Base-by-base conservation (phyloP, 192 early-diverging fungal genomes). In the Cetraspora pellucida region DNA sequence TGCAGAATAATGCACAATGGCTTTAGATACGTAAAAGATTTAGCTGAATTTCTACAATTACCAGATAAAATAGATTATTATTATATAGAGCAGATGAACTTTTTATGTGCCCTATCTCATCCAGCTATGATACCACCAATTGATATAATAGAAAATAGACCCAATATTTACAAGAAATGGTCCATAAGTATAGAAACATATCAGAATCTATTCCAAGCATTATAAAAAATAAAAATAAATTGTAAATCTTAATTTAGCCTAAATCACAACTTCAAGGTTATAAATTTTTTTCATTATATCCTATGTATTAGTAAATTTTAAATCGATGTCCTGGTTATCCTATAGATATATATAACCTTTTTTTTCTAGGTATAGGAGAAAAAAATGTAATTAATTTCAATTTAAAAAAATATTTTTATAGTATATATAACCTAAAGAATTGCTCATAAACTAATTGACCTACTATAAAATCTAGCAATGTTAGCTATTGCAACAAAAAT, bases 401-500 rank as follows among this genome's bases (percentile, higher is more conserved):
- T 37, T 37, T 37, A 5, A 37, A 37, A 37, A 37, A 58, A 11
- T 21, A 46, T 69, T 21, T 69, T 45, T 49, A 69, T 47, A 69
- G 30, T 69, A 16, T 23, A 49, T 69, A 69, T 46, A 69, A 69
- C 45, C 19, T 69, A 46, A 69, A 23, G 16, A 45, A 69, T 69
- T 23, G 4, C 8, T 23, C 19, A 69, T 69, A 69, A 69, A 23
- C 45, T 44, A 69, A 37, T 69, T 31, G 63, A 46, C 67, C 45
- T 69, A 46, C 5, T 37, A 69, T 46, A 46, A 69, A 4, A 46
- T 69, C 46, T 19, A 23, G 19, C 5, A 10, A 69, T 69, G 67
- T 69, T 43, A 69, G 44, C 67, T 2, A 45, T 69, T 21, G 17
- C 45, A 46, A 69, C 67, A 8, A 69, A 69, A 69, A 69, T 69